Evolutionary conservation across 2,329 filamentous ascomycete genomes (phyloP).

Genomic region (Rosellinia necatrix): DNA sequence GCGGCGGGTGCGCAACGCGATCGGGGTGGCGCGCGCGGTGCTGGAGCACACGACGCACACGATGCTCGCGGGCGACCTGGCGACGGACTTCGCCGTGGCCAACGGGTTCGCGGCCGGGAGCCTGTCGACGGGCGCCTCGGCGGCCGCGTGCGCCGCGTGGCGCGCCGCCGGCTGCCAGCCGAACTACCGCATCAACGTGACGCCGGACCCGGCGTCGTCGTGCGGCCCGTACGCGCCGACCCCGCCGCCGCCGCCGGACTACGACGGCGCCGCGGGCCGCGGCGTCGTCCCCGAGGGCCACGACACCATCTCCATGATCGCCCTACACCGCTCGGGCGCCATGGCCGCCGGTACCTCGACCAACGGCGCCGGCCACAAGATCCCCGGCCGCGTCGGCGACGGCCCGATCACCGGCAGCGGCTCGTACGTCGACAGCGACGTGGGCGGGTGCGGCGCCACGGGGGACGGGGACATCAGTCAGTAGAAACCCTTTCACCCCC

Average conservation of each 20-base stretch:
- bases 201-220: conserved; percentile 46
- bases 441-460: conserved; percentile 60
- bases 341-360: conserved; percentile 62
- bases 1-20: conserved; percentile 53
- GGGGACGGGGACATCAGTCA: conserved; percentile 59
- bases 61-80: conserved; percentile 56
- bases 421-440: conserved; percentile 58
- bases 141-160: conserved; percentile 50
- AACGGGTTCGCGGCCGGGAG: conserved; percentile 55
- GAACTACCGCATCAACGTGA: conserved; percentile 55
- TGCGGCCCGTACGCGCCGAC: conserved; percentile 56
- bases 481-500: neutral
- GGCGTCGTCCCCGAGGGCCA: conserved; percentile 40
- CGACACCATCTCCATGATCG: conserved; percentile 60
- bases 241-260: conserved; percentile 28
- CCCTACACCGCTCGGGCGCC: conserved; percentile 47
- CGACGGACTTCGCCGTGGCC: conserved; percentile 56
- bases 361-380: conserved; percentile 58
- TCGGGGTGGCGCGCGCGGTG: conserved; percentile 56
- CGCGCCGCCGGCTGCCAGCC: conserved; percentile 49
- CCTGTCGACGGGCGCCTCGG: conserved; percentile 49
- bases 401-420: conserved; percentile 60
- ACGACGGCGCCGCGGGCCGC: conserved; percentile 22
- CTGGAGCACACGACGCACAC: conserved; percentile 57
- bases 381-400: conserved; percentile 60